These are phyloP conservation scores for Cryptococcus jaspeensis DNA, from an alignment of 1,284 basidiomycete genomes.

Conservation along the genomic window DNA sequence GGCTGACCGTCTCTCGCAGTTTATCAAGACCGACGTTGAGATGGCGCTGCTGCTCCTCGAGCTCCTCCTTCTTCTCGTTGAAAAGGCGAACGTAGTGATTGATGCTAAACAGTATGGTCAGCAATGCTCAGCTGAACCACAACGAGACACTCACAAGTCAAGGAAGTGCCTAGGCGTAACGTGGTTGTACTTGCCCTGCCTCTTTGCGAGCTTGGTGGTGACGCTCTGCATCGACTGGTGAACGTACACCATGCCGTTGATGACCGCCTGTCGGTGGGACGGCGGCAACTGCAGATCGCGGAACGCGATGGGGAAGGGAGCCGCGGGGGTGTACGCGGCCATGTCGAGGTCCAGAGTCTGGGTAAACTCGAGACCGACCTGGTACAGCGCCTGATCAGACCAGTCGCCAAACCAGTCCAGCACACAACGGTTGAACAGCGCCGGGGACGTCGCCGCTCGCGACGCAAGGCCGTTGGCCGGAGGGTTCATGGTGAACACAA, in stretches of 20 bases:
- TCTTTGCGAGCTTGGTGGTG: constrained; percentile 82
- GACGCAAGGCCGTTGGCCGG: constrained; percentile 93
- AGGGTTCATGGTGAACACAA: constrained; percentile 99
- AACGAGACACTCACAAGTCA: constrained; percentile 78
- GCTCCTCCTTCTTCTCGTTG: constrained; percentile 95
- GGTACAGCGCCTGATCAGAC: constrained; percentile 95
- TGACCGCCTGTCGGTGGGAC: constrained; percentile 68
- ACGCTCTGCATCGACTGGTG: constrained; percentile 87
- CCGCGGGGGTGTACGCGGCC: constrained; percentile 71
- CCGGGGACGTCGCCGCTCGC: constrained; percentile 93
- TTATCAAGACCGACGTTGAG: constrained; percentile 98
- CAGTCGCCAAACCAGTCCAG: constrained; percentile 98
- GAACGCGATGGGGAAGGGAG: constrained; percentile 83
- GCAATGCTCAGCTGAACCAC: neutral
- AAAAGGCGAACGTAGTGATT: constrained; percentile 97
- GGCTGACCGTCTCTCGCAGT: constrained; percentile 88
- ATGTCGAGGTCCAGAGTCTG: constrained; percentile 85
- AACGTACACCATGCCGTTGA: constrained; percentile 91
- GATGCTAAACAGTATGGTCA: constrained; percentile 61
- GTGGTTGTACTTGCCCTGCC: constrained; percentile 91
- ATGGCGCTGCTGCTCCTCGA: constrained; percentile 98
- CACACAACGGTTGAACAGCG: constrained; percentile 96
- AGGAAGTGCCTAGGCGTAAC: constrained; percentile 98
- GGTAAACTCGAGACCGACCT: constrained; percentile 94
- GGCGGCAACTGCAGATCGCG: constrained; percentile 77